Evolutionary conservation across 2,329 filamentous ascomycete species (phyloP).

Genomic region (Lasiodiplodia sp.): DNA sequence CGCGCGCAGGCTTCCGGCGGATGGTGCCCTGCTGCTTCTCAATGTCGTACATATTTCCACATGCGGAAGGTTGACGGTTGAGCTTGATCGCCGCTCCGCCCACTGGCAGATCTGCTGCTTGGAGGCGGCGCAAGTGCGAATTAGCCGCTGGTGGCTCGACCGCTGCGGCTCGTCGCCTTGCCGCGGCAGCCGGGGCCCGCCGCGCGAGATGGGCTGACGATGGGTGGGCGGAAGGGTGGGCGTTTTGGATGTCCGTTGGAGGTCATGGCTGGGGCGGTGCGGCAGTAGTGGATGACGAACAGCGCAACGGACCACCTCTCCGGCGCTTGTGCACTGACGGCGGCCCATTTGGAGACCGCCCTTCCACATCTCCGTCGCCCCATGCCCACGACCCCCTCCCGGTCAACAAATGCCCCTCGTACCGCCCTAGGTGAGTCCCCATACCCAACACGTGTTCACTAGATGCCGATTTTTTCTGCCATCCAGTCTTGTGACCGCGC

Average conservation of each 20-base stretch:
- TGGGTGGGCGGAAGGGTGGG: background rate
- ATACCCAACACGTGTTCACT: constrained; percentile 23
- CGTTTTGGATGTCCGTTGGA: background rate
- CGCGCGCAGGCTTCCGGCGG: background rate
- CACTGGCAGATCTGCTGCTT: constrained; percentile 15
- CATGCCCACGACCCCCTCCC: background rate
- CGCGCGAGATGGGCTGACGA: constrained; percentile 6
- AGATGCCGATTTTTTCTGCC: constrained; percentile 8
- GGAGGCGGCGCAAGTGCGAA: background rate
- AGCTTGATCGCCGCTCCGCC: constrained; percentile 27
- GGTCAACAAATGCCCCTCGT: background rate
- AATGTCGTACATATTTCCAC: constrained; percentile 21
- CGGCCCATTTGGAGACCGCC: constrained; percentile 17
- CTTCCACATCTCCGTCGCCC: background rate
- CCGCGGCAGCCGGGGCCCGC: constrained; percentile 1
- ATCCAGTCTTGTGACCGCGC: constrained; percentile 15
- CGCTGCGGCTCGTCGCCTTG: background rate
- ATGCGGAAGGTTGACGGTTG: constrained; percentile 24
- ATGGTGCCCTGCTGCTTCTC: background rate
- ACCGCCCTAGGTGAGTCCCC: background rate
- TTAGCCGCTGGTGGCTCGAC: constrained; percentile 1
- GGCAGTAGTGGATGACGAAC: constrained; percentile 4
- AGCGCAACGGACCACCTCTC: constrained; percentile 14
- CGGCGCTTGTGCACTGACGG: constrained; percentile 9
- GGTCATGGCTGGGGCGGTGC: background rate